Evolutionary conservation across 192 early-diverging fungal species (phyloP).

Genomic region (Kappamyces sp.): DNA sequence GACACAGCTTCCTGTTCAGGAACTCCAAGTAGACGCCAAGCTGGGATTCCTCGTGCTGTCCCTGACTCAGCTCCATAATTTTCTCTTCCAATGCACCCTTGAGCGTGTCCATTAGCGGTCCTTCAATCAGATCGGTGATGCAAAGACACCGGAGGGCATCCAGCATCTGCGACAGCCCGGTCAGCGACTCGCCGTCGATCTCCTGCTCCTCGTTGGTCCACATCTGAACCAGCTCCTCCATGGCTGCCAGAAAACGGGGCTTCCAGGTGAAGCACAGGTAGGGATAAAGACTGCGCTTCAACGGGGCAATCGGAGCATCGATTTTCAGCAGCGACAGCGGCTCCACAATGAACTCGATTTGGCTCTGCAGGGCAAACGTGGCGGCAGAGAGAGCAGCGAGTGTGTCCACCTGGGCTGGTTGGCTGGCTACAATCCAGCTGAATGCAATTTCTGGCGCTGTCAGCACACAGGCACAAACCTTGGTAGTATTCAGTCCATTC

Average conservation of each 20-base stretch:
- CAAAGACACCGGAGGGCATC: not conserved
- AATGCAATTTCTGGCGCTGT: conserved; percentile 48
- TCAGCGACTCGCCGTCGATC: not conserved
- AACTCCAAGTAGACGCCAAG: conserved; percentile 3
- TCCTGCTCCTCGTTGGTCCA: not conserved
- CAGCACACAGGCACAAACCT: conserved; percentile 21
- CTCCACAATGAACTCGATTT: no score
- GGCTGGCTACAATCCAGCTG: conserved; percentile 32
- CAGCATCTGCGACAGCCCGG: no score
- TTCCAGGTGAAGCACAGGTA: conserved; percentile 3
- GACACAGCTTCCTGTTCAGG: not conserved
- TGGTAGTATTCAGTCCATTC: conserved; percentile 39
- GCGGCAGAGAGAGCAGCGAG: no score
- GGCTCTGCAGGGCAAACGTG: no score
- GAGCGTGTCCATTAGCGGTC: not conserved
- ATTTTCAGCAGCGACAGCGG: no score
- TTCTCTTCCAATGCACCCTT: conserved; percentile 5
- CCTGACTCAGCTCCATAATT: not conserved
- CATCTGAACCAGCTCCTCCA: not conserved
- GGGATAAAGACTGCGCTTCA: not conserved
- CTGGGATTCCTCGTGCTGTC: not conserved
- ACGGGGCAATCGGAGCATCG: no score
- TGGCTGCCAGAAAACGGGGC: not conserved
- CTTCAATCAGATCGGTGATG: conserved; percentile 3
- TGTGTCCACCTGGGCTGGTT: no score